Evolutionary conservation across 306 rosid genomes (phyloP).

Genomic region (Rosa lucieae): DNA sequence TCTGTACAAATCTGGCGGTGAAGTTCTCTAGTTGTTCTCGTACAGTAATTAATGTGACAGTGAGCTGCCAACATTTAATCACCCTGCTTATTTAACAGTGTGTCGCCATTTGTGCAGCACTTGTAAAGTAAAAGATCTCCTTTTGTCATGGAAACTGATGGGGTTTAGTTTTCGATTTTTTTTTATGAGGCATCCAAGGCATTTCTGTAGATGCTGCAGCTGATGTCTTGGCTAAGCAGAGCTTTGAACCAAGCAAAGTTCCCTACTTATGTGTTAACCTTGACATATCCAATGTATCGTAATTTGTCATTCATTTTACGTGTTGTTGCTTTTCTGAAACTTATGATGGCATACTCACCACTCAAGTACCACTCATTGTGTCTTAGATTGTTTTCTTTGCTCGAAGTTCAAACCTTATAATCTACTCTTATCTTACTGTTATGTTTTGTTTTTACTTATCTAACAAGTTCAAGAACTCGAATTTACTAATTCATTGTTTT

Average conservation of each 20-base stretch:
- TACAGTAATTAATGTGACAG: background rate
- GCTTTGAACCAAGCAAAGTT: background rate
- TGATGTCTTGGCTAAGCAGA: background rate
- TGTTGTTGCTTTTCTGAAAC: no score
- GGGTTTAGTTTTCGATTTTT: background rate
- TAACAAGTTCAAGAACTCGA: no score
- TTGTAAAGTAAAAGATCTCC: background rate
- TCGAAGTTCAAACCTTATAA: no score
- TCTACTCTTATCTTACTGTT: no score
- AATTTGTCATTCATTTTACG: no score
- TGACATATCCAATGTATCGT: background rate
- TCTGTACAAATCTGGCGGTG: background rate
- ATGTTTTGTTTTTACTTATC: no score
- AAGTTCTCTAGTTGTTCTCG: background rate
- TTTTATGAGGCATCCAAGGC: background rate
- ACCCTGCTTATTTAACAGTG: background rate
- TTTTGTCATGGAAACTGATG: background rate
- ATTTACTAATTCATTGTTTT: no score
- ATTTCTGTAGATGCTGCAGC: background rate
- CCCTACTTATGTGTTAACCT: background rate
- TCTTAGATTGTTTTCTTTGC: no score
- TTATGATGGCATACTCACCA: no score
- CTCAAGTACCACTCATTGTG: no score
- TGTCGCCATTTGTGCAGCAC: background rate
- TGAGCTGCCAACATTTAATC: background rate